phyloP scores from a whole-genome alignment of 1,284 basidiomycete species.

The Cutaneotrichosporon cutaneum region DNA sequence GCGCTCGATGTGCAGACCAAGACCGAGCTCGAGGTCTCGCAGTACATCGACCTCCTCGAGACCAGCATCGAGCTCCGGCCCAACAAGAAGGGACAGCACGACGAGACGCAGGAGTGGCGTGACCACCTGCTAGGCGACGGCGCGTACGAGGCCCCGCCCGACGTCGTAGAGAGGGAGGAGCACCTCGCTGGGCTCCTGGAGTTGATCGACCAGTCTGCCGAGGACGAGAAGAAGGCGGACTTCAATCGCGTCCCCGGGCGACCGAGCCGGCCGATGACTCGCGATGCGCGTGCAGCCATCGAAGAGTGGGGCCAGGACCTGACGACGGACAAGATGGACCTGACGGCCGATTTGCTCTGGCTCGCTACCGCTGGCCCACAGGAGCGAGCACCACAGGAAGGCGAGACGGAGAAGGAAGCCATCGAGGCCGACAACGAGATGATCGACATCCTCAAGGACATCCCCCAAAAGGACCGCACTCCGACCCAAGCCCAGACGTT shows the following conservation, averaged over 20 bases:
- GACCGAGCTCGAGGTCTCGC: slow-evolving; percentile 61
- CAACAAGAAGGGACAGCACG: slow-evolving; percentile 35
- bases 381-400: background rate
- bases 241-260: background rate
- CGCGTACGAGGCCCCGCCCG: slow-evolving; percentile 59
- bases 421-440: slow-evolving; percentile 28
- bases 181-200: slow-evolving; percentile 53
- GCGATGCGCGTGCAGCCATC: background rate
- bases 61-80: slow-evolving; percentile 12
- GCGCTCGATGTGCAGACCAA: slow-evolving; percentile 64
- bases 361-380: background rate
- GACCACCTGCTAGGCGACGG: slow-evolving; percentile 23
- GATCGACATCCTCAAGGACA: slow-evolving; percentile 24
- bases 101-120: slow-evolving; percentile 30
- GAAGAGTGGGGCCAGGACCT: slow-evolving; percentile 3
- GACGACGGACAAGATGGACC: background rate
- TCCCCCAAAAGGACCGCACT: slow-evolving; percentile 29
- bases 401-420: slow-evolving; percentile 5
- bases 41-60: slow-evolving; percentile 60
- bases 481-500: slow-evolving; percentile 23
- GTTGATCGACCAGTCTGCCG: background rate
- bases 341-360: background rate
- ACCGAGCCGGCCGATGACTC: background rate
- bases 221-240: background rate
- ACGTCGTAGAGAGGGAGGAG: slow-evolving; percentile 66